These are phyloP conservation scores for Monosporascus ibericus DNA, from an alignment of 2,329 filamentous ascomycete genomes.

Conservation along the genomic window DNA sequence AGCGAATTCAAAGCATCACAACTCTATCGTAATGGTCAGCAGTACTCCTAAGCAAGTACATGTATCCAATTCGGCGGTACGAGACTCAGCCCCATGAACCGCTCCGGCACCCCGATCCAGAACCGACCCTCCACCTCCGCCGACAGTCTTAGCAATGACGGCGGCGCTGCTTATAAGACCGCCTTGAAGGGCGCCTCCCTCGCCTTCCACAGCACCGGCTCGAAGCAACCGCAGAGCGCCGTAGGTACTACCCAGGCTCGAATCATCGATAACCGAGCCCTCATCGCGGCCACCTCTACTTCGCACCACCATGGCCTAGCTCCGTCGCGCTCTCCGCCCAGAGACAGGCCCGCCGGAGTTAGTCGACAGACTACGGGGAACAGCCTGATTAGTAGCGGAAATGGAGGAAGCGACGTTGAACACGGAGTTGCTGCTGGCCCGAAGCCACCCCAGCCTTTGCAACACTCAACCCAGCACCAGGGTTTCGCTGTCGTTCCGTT, in stretches of 20 bases:
- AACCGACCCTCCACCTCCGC: conserved; percentile 7
- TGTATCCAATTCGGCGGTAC: conserved; percentile 7
- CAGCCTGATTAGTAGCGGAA: conserved; percentile 18
- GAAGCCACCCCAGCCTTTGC: background rate
- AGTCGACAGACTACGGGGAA: conserved; percentile 34
- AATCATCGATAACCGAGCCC: conserved; percentile 31
- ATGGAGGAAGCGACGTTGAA: conserved; percentile 10
- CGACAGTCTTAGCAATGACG: conserved; percentile 9
- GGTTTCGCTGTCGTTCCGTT: background rate
- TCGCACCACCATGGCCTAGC: conserved; percentile 23
- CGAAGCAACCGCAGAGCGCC: conserved; percentile 9
- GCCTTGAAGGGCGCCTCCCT: conserved; percentile 50
- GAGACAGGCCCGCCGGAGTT: conserved; percentile 11
- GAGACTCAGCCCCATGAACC: conserved; percentile 21
- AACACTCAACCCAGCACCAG: background rate
- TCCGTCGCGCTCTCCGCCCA: conserved; percentile 13
- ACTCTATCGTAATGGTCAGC: conserved; percentile 9
- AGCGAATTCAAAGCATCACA: background rate
- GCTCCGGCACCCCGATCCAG: conserved; percentile 17
- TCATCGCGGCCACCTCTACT: conserved; percentile 39
- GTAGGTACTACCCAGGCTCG: conserved; percentile 4
- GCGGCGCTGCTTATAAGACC: conserved; percentile 23
- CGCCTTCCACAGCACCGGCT: conserved; percentile 40
- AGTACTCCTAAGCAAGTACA: background rate
- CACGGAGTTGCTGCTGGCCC: conserved; percentile 9